Evolutionary conservation across 2,329 filamentous ascomycete genomes (phyloP).

Genomic region (Onygenales sp.): DNA sequence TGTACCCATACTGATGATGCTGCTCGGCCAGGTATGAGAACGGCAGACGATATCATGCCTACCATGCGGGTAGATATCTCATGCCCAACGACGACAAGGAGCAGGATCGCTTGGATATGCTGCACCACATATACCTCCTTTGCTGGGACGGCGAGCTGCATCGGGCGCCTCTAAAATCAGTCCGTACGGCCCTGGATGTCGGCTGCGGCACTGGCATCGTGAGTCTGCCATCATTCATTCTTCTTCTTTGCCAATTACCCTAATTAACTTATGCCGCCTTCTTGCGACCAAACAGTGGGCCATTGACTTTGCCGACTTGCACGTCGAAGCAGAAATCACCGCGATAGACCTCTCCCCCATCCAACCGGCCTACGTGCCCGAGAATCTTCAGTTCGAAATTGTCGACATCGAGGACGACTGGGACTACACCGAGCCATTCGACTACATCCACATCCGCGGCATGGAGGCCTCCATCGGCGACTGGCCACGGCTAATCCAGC

Average conservation of each 20-base stretch:
- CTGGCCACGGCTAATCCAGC: slow-evolving; percentile 18
- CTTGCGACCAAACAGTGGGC: slow-evolving; percentile 21
- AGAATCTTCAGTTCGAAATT: slow-evolving; percentile 43
- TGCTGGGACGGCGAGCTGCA: slow-evolving; percentile 27
- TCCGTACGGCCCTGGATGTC: slow-evolving; percentile 33
- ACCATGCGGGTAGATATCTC: slow-evolving; percentile 32
- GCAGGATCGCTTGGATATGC: slow-evolving; percentile 32
- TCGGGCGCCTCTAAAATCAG: slow-evolving; percentile 23
- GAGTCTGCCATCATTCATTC: slow-evolving; percentile 6
- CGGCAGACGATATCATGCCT: slow-evolving; percentile 35
- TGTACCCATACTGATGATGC: neutral
- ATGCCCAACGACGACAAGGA: slow-evolving; percentile 37
- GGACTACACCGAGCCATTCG: slow-evolving; percentile 28
- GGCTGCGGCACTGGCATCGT: slow-evolving; percentile 41
- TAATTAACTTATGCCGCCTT: neutral
- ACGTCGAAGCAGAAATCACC: slow-evolving; percentile 25
- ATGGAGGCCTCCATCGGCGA: slow-evolving; percentile 27
- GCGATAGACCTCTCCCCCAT: slow-evolving; percentile 28
- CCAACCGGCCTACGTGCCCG: slow-evolving; percentile 34
- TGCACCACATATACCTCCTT: slow-evolving; percentile 31
- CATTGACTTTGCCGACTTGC: slow-evolving; percentile 37
- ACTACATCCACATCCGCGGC: slow-evolving; percentile 30
- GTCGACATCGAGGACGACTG: slow-evolving; percentile 34
- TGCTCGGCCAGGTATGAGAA: slow-evolving; percentile 27
- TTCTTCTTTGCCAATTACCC: neutral